Evolutionary conservation across 202 grass and related monocot species (phyloP), one percentile per base, ranked within the genome.

Genomic region (Elaeis oleifera): DNA sequence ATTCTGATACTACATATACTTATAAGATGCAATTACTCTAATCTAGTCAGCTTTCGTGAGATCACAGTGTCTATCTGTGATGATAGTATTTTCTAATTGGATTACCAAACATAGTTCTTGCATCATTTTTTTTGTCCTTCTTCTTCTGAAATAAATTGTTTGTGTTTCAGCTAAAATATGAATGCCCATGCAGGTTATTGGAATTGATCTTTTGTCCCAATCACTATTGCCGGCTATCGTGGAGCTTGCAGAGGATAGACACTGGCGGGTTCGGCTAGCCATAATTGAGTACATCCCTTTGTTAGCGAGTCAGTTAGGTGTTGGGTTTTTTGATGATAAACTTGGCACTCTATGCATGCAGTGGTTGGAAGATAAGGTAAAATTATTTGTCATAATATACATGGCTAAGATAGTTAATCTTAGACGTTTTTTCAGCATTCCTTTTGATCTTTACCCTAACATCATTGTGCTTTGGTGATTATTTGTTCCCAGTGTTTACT

Each of bases 251-350:
- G 70, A 73, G 54, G 70, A 73, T 63, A 63, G 70, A 54, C 70
- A 73, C 18, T 73, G 70, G 70, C 18, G 70, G 54, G 70, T 73
- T 61, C 70, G 70, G 6, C 70, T 73, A 55, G 59, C 70, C 6
- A 73, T 73, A 63, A 73, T 73, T 44, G 70, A 73, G 18, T 73
- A 73, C 59, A 73, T 73, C 20, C 70, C 70, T 63, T 44, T 73
- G 28, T 73, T 73, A 51, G 70, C 70, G 3, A 73, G 70, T 63
- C 70, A 73, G 59, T 73, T 73, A 44, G 70, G 70, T 44, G 58
- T 62, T 13, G 70, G 59, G n/a, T 63, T 73, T 54, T 73, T 73
- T 53, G 50, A 73, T 63, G 51, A 73, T 24, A 73, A 55, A 54
- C 70, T 73, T 55, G 70, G 70, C 31, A 28, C 59, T 63, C 27